Conservation (phyloP, 768 basidiomycete species). For the Leccinum subtestaceum region DNA sequence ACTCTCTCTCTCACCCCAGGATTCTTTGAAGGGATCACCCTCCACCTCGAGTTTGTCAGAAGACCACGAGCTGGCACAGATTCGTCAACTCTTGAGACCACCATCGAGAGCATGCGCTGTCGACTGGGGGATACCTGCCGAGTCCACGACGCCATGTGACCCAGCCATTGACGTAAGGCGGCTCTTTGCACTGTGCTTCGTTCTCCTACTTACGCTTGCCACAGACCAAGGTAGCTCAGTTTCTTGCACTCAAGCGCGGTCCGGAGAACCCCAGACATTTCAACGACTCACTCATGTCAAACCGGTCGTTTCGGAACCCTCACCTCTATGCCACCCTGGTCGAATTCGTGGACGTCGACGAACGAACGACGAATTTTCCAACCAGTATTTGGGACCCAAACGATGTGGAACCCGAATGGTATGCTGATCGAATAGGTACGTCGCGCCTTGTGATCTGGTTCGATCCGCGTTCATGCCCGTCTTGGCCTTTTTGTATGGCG, state of each 20-base stretch:
- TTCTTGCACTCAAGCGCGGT: slow-evolving; percentile 68
- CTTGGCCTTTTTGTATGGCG: neutral
- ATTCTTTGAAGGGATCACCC: slow-evolving; percentile 13
- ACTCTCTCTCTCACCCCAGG: slow-evolving; percentile 13
- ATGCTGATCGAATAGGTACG: slow-evolving; percentile 77
- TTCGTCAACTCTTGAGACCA: slow-evolving; percentile 58
- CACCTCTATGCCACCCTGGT: slow-evolving; percentile 95
- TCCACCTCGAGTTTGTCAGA: slow-evolving; percentile 21
- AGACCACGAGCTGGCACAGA: slow-evolving; percentile 48
- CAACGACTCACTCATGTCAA: slow-evolving; percentile 93
- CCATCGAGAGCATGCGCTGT: slow-evolving; percentile 59
- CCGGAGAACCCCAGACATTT: slow-evolving; percentile 74
- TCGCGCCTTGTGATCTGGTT: slow-evolving; percentile 8
- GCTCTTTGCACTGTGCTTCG: neutral
- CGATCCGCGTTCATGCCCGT: slow-evolving; percentile 30
- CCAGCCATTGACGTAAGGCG: slow-evolving; percentile 56
- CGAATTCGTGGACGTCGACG: slow-evolving; percentile 90
- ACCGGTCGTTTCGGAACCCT: slow-evolving; percentile 92
- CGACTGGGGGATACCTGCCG: slow-evolving; percentile 78
- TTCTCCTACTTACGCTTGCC: neutral
- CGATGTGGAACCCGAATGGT: slow-evolving; percentile 65
- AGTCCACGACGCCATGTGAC: slow-evolving; percentile 53
- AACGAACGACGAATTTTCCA: slow-evolving; percentile 82
- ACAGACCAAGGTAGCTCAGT: slow-evolving; percentile 80
- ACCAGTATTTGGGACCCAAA: slow-evolving; percentile 69